Evolutionary conservation across 257 asterid species (phyloP), one percentile per base, ranked within the genome.

Genomic region (Petunia secreta): DNA sequence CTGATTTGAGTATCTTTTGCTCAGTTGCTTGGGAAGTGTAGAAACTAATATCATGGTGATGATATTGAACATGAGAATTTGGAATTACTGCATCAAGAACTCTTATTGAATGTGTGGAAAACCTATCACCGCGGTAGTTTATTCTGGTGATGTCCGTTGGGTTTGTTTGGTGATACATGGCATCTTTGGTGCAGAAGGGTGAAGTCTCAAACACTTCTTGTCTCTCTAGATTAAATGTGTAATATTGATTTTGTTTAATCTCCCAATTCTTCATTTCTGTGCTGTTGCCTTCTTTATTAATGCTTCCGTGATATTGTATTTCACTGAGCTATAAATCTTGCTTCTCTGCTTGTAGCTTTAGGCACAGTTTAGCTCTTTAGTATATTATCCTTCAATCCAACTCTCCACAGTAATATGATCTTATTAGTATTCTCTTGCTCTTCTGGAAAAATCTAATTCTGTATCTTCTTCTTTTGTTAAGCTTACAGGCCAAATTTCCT

Each of bases 401-500:
- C 13, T 73, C 11, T 73, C 14, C 34, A 73, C 14, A 34, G 60
- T 50, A 14, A 50, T 50, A 50, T 36, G 46, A 50, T 50, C 25
- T 73, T 50, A 73, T 36, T 54, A 13, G 46, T 46, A 36, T 63
- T 79, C 39, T 44, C 85, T 79, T 77, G 84, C 80, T 75, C 54
- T 77, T 75, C 50, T 75, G 74, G 80, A 84, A 71, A 58, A 74
- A 34, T 80, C 85, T 83, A 80, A 83, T 78, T 83, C 76, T 80
- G 79, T 77, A 84, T 75, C 58, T 79, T 81, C 77, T 82, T 87
- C 78, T 85, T 83, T 78, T 85, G 80, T 87, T 71, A 87, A 95
- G 99, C 84, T 88, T 89, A 91, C 98, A 88, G 94, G 91, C 85
- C 63, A 89, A 92, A 75, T 95, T 92, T 89, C 98, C 99, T 82